Percentiles rank a stretch among this genome's conserved stretches.
Evolutionary conservation across 768 basidiomycete genomes (phyloP).

Genomic region (Tylopilus intermedius): DNA sequence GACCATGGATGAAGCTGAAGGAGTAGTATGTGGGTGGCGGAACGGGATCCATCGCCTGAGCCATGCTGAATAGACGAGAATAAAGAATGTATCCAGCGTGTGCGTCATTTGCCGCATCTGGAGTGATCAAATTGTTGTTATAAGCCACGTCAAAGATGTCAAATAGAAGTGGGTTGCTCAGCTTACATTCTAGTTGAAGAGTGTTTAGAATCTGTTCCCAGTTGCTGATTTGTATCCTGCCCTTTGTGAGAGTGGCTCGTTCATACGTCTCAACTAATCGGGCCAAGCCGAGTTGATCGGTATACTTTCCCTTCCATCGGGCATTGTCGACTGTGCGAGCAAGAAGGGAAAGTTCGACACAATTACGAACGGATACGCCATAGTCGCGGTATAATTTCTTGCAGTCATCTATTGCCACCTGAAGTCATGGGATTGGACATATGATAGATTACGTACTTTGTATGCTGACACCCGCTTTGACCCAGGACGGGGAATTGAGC

Average conservation of each 20-base stretch:
- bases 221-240: slow-evolving; percentile 57
- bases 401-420: slow-evolving; percentile 51
- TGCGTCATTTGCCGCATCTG: slow-evolving; percentile 72
- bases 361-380: slow-evolving; percentile 43
- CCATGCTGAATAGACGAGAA: slow-evolving; percentile 41
- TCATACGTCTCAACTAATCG: slow-evolving; percentile 62
- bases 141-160: neutral
- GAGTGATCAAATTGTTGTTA: slow-evolving; percentile 8
- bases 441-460: slow-evolving; percentile 41
- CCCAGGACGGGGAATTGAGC: slow-evolving; percentile 47
- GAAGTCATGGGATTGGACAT: neutral
- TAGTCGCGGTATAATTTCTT: slow-evolving; percentile 53
- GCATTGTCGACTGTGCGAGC: slow-evolving; percentile 67
- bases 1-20: slow-evolving; percentile 50
- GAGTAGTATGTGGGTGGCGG: slow-evolving; percentile 44
- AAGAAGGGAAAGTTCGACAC: slow-evolving; percentile 64
- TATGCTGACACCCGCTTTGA: slow-evolving; percentile 74
- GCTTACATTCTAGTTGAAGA: slow-evolving; percentile 59
- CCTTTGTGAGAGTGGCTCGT: slow-evolving; percentile 49
- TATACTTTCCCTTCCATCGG: slow-evolving; percentile 70
- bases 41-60: slow-evolving; percentile 29
- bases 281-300: slow-evolving; percentile 54
- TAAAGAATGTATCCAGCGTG: slow-evolving; percentile 59
- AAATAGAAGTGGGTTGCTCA: neutral
- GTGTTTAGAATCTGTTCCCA: slow-evolving; percentile 54